These are phyloP conservation scores for Scorias spongiosa DNA, from an alignment of 2,329 filamentous ascomycete genomes.

Conservation along the genomic window DNA sequence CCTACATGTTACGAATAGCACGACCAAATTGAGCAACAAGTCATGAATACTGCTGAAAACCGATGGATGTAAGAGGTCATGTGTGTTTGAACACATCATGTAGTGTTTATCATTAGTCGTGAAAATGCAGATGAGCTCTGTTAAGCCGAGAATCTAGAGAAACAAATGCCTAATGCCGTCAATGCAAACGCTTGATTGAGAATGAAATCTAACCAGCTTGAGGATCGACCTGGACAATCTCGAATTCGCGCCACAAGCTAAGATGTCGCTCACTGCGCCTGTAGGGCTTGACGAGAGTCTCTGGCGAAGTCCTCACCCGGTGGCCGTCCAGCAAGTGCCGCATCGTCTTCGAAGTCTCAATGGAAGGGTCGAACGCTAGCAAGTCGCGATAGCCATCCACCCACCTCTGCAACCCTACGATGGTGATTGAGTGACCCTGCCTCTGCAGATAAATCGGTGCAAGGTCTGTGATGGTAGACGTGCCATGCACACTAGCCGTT, in stretches of 20 bases:
- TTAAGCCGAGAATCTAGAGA: no score
- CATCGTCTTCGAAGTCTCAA: slow-evolving; percentile 51
- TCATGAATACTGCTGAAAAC: no score
- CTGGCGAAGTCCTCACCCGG: slow-evolving; percentile 24
- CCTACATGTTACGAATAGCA: no score
- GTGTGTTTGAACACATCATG: no score
- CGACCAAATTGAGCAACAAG: no score
- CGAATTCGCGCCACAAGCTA: slow-evolving; percentile 58
- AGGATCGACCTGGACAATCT: slow-evolving; percentile 26
- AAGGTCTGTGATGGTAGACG: slow-evolving; percentile 54
- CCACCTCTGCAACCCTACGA: slow-evolving; percentile 66
- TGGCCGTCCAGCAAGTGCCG: slow-evolving; percentile 39
- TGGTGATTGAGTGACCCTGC: slow-evolving; percentile 78
- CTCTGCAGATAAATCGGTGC: slow-evolving; percentile 88
- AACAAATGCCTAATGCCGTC: no score
- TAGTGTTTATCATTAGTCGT: no score
- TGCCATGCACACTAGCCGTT: slow-evolving; percentile 35
- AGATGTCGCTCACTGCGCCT: slow-evolving; percentile 55
- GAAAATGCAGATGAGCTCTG: no score
- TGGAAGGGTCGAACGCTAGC: slow-evolving; percentile 79
- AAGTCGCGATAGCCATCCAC: slow-evolving; percentile 51
- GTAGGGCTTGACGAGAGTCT: slow-evolving; percentile 52
- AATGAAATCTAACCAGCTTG: not conserved
- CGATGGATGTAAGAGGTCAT: no score
- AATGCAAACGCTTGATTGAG: no score